These are phyloP conservation scores for Coniochaeta pulveracea DNA, from an alignment of 2,329 filamentous ascomycete species.

Conservation along the genomic window DNA sequence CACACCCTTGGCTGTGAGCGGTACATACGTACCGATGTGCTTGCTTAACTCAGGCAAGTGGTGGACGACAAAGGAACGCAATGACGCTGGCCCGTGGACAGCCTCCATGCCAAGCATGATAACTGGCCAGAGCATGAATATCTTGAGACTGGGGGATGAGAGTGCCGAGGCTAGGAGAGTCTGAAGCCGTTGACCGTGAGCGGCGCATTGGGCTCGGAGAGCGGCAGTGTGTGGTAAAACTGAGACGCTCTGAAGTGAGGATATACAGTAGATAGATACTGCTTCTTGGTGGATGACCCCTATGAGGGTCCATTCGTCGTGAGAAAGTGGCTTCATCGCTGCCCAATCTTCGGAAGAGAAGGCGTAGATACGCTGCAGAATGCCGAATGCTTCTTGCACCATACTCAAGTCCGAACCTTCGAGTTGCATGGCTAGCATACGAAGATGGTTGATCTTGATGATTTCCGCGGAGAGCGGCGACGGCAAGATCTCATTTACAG, in stretches of 20 bases:
- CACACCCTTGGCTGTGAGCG: slow-evolving; percentile 17
- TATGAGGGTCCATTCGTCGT: slow-evolving; percentile 17
- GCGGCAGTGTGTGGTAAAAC: slow-evolving; percentile 13
- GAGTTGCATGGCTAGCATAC: slow-evolving; percentile 10
- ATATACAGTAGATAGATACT: slow-evolving; percentile 22
- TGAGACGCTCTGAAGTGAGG: slow-evolving; percentile 21
- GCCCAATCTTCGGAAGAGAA: slow-evolving; percentile 20
- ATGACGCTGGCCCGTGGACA: slow-evolving; percentile 7
- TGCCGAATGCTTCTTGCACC: slow-evolving; percentile 9
- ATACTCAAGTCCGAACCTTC: slow-evolving; percentile 1
- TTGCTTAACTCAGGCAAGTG: slow-evolving; percentile 16
- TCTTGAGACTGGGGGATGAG: slow-evolving; percentile 9
- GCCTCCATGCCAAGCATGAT: slow-evolving; percentile 23
- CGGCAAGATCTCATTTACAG: slow-evolving; percentile 18
- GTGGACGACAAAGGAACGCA: slow-evolving; percentile 17
- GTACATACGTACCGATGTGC: slow-evolving; percentile 16
- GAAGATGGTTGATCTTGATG: slow-evolving; percentile 23
- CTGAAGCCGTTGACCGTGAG: slow-evolving; percentile 9
- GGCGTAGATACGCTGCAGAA: slow-evolving; percentile 15
- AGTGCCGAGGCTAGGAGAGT: slow-evolving; percentile 11
- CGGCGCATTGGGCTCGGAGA: slow-evolving; percentile 7
- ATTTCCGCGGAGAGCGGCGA: slow-evolving; percentile 19
- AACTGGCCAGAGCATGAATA: slow-evolving; percentile 22
- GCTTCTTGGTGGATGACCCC: slow-evolving; percentile 19
- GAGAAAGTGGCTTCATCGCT: slow-evolving; percentile 12